Percentiles rank a stretch among this genome's conserved stretches.
Conservation (phyloP, 768 basidiomycete genomes). For the Ramaria sp. region DNA sequence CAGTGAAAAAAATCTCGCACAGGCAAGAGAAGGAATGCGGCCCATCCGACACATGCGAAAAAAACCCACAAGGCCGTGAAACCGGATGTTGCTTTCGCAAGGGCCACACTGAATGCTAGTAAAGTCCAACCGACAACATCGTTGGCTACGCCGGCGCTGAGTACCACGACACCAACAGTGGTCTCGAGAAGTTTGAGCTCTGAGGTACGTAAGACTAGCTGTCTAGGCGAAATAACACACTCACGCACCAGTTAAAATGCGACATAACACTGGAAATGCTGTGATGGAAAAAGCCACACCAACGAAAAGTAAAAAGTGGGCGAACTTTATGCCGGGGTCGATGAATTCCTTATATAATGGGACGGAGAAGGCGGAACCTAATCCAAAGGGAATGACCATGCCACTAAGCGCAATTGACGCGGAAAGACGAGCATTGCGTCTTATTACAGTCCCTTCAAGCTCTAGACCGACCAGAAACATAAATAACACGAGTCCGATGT, state of each 20-base stretch:
- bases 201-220: slow-evolving; percentile 9
- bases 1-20: slow-evolving; percentile 52
- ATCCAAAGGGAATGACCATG: slow-evolving; percentile 78
- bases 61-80: slow-evolving; percentile 81
- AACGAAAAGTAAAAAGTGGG: slow-evolving; percentile 89
- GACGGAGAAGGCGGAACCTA: slow-evolving; percentile 61
- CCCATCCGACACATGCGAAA: slow-evolving; percentile 70
- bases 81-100: slow-evolving; percentile 82
- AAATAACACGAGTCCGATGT: slow-evolving; percentile 81
- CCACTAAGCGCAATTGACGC: slow-evolving; percentile 68
- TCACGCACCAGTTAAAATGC: slow-evolving; percentile 51
- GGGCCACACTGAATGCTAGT: slow-evolving; percentile 81
- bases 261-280: slow-evolving; percentile 76
- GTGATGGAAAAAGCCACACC: slow-evolving; percentile 88
- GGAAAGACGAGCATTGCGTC: slow-evolving; percentile 61
- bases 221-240: neutral
- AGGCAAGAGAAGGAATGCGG: slow-evolving; percentile 62
- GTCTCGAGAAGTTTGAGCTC: slow-evolving; percentile 90
- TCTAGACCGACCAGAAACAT: slow-evolving; percentile 91
- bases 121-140: slow-evolving; percentile 76
- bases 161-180: slow-evolving; percentile 83
- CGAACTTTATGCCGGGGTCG: slow-evolving; percentile 55
- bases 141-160: slow-evolving; percentile 87
- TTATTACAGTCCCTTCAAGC: slow-evolving; percentile 74
- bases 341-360: slow-evolving; percentile 73